phyloP scores from a whole-genome alignment of 2,329 filamentous ascomycete species.

The Ophiostoma perfectum region DNA sequence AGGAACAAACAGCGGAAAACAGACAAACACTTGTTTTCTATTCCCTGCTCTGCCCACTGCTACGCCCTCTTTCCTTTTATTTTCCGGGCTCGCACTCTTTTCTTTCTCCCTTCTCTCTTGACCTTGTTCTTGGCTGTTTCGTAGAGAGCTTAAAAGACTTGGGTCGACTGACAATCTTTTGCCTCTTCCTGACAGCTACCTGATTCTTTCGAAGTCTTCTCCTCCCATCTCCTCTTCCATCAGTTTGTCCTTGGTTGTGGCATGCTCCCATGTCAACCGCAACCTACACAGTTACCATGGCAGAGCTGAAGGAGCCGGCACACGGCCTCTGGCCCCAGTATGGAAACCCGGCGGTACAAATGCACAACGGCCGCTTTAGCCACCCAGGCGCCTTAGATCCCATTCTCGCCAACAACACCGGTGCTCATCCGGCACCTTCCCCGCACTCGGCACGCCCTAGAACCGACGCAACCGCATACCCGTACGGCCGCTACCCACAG shows the following conservation, averaged over 20 bases:
- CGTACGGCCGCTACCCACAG: conserved; percentile 50
- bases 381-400: conserved; percentile 44
- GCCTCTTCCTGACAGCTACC: background rate
- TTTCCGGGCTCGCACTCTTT: background rate
- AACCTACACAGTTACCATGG: conserved; percentile 57
- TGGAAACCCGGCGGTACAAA: conserved; percentile 45
- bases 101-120: background rate
- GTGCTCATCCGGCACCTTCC: conserved; percentile 34
- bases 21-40: background rate
- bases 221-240: background rate
- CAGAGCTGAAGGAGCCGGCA: conserved; percentile 57
- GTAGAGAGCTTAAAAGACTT: background rate
- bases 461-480: conserved; percentile 45
- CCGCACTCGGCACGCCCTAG: conserved; percentile 47
- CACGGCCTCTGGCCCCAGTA: conserved; percentile 57
- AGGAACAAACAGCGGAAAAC: conserved; percentile 1
- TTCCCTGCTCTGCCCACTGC: conserved; percentile 12
- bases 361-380: conserved; percentile 46
- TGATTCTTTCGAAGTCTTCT: background rate
- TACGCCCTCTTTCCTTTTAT: conserved; percentile 10
- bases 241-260: conserved; percentile 28
- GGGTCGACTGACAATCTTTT: conserved; percentile 1
- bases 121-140: conserved; percentile 10
- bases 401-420: conserved; percentile 36
- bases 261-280: conserved; percentile 58